Evolutionary conservation across 1,284 basidiomycete species (phyloP), one percentile per base, ranked within the genome.

Genomic region (Gymnopus androsaceus): DNA sequence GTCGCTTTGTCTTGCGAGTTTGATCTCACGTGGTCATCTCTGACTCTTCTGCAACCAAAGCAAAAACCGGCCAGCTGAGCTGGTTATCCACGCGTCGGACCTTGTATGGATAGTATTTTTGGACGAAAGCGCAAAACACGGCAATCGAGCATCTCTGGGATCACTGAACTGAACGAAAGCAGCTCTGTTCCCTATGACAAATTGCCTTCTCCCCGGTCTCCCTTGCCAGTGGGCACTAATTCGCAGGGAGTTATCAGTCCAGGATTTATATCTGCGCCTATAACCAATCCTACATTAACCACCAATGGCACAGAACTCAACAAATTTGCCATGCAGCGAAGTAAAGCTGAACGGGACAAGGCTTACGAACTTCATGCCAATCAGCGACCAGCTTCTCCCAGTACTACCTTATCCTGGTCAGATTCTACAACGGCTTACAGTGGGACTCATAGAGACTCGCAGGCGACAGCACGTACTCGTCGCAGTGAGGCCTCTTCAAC

Each of bases 211-310:
- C 72, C 77, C 51, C 81, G 79, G 53, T 81, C 85, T 49, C 87
- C 88, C 38, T 66, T 84, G 37, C 74, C 84, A 38, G 83, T 83
- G 45, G 74, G 72, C 23, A 81, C 83, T 2, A 70, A 80, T 48
- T 83, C 79, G 28, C 83, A 85, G 65, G 82, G 79, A 33, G 67
- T 84, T 41, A 76, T 82, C 65, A 77, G 77, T 31, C 64, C 51
- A 37, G 61, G 62, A 1, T 56, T 47, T 46, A 91, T 91, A 59
- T 90, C 87, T 38, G 88, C 88, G 4, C 89, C 89, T 4, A 85
- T 86, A 63, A 89, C 89, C 15, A 91, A 91, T 65, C 89, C 89
- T 12, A 82, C 84, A 8, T 79, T 91, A 51, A 89, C 87, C 3
- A 58, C 78, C 54, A 75, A 80, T 64, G 88, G 89, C 46, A 85